phyloP scores from a whole-genome alignment of 2,329 filamentous ascomycete genomes.

The Phoma sp. region DNA sequence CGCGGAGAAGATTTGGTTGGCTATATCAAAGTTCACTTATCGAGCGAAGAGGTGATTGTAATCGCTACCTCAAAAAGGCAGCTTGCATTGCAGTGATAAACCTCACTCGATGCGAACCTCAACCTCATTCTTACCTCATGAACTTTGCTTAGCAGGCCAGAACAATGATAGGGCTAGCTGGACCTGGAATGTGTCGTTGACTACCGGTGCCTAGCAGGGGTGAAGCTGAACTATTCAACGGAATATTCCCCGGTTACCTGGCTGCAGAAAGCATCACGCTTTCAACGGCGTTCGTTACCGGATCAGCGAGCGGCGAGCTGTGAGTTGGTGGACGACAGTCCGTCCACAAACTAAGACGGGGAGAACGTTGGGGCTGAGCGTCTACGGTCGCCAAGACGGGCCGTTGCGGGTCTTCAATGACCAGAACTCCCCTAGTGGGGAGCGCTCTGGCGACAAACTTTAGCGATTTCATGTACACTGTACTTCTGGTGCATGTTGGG shows the following conservation, averaged over 20 bases:
- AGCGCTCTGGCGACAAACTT: slow-evolving; percentile 3
- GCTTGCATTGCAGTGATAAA: neutral
- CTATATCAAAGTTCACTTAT: neutral
- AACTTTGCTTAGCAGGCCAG: neutral
- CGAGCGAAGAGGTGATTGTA: neutral
- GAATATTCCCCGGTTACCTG: slow-evolving; percentile 6
- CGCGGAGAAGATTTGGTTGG: neutral
- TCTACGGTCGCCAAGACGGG: slow-evolving; percentile 10
- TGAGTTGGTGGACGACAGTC: neutral
- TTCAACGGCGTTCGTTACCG: neutral
- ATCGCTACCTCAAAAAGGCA: neutral
- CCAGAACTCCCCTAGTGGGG: neutral
- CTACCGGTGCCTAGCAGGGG: neutral
- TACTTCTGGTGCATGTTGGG: neutral
- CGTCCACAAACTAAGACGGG: slow-evolving; percentile 9
- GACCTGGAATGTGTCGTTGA: neutral
- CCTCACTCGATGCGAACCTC: neutral
- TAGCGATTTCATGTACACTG: neutral
- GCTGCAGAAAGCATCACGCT: neutral
- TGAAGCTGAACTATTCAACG: slow-evolving; percentile 3
- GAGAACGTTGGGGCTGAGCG: slow-evolving; percentile 13
- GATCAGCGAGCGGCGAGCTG: slow-evolving; percentile 5
- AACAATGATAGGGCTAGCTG: neutral
- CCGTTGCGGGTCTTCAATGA: slow-evolving; percentile 7
- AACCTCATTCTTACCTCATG: neutral